Conservation (phyloP, 2,329 filamentous ascomycete species). For the Alternaria triticina region DNA sequence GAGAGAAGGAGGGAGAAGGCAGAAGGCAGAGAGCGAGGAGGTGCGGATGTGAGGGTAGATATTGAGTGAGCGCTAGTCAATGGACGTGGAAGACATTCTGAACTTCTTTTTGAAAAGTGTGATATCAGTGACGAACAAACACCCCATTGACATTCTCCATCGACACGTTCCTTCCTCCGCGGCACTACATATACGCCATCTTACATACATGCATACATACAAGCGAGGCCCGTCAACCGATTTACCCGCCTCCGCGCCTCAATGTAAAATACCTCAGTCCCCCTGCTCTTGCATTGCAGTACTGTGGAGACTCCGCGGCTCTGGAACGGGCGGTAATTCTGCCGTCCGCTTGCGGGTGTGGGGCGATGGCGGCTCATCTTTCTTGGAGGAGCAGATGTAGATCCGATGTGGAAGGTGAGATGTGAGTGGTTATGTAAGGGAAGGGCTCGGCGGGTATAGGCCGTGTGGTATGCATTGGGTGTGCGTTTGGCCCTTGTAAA, state of each 20-base stretch:
- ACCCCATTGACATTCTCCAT: background rate
- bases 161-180: background rate
- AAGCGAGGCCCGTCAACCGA: background rate
- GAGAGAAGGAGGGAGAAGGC: background rate
- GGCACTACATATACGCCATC: background rate
- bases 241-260: background rate
- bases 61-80: background rate
- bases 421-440: background rate
- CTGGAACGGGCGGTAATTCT: no score
- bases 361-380: background rate
- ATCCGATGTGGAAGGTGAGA: background rate
- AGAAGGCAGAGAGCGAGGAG: background rate
- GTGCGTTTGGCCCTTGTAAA: background rate
- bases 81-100: background rate
- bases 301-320: background rate
- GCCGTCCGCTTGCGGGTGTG: no score
- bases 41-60: background rate
- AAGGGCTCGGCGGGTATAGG: background rate
- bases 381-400: background rate
- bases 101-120: background rate
- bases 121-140: background rate
- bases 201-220: background rate
- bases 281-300: background rate
- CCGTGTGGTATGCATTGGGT: background rate
- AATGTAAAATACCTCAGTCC: background rate